These are phyloP conservation scores for Ophiosphaerella korrae DNA, from an alignment of 2,329 filamentous ascomycete species.

Conservation along the genomic window DNA sequence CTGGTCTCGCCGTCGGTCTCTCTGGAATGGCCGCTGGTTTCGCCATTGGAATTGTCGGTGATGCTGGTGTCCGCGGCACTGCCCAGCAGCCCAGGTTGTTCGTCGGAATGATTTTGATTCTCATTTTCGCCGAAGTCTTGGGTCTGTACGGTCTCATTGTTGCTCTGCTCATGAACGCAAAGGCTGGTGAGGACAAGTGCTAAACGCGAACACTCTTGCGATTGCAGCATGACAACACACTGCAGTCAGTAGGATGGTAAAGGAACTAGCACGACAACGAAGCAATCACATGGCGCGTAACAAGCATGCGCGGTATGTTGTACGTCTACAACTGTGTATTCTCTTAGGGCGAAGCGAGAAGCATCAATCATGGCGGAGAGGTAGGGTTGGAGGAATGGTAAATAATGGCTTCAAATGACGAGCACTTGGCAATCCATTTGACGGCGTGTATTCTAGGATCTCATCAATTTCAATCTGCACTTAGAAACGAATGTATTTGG, in stretches of 20 bases:
- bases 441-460: conserved; percentile 44
- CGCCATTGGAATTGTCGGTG: conserved; percentile 65
- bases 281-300: conserved; percentile 32
- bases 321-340: conserved; percentile 46
- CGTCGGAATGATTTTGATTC: conserved; percentile 97
- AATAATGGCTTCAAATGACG: conserved; percentile 40
- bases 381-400: conserved; percentile 21
- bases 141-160: conserved; percentile 99
- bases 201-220: conserved; percentile 13
- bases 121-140: conserved; percentile 99
- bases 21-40: conserved; percentile 94
- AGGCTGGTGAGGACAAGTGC: conserved; percentile 54
- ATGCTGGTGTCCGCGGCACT: conserved; percentile 85
- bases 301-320: conserved; percentile 35
- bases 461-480: conserved; percentile 34
- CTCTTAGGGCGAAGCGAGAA: conserved; percentile 21
- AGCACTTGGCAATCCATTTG: conserved; percentile 41
- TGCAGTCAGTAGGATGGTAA: conserved; percentile 31
- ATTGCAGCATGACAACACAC: conserved; percentile 41
- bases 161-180: conserved; percentile 99
- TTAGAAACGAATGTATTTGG: conserved; percentile 43
- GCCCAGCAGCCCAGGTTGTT: conserved; percentile 85
- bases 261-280: conserved; percentile 26
- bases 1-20: conserved; percentile 68
- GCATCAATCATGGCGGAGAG: conserved; percentile 4